Conservation (phyloP, 2,329 filamentous ascomycete genomes). For the Emmonsiellopsis sp. region DNA sequence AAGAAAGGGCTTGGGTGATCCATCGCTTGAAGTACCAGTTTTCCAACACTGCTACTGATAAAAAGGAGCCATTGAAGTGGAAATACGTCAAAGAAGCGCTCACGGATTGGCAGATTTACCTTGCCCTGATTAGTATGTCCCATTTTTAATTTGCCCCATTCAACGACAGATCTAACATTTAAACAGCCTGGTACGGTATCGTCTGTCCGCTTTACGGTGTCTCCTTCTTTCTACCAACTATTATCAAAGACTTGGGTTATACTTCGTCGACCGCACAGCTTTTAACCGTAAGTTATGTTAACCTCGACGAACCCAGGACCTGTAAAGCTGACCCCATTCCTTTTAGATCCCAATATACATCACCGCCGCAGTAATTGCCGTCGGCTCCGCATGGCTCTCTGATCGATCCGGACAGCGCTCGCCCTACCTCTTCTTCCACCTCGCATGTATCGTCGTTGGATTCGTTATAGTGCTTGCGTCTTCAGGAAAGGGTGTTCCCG, state of each 20-base stretch:
- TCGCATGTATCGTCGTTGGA: slow-evolving; percentile 46
- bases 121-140: slow-evolving; percentile 28
- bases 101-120: slow-evolving; percentile 33
- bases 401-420: slow-evolving; percentile 44
- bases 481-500: slow-evolving; percentile 25
- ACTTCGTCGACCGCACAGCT: slow-evolving; percentile 30
- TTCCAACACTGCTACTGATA: slow-evolving; percentile 17
- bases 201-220: slow-evolving; percentile 34
- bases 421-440: slow-evolving; percentile 48
- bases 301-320: not conserved
- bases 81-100: slow-evolving; percentile 32
- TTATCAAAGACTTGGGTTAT: slow-evolving; percentile 34
- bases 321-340: not conserved
- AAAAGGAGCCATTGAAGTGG: slow-evolving; percentile 25
- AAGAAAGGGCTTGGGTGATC: slow-evolving; percentile 31
- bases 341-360: slow-evolving; percentile 30
- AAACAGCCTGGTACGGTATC: slow-evolving; percentile 33
- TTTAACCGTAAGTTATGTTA: slow-evolving; percentile 21
- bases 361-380: slow-evolving; percentile 27
- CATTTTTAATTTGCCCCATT: not conserved
- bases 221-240: slow-evolving; percentile 31
- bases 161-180: not conserved
- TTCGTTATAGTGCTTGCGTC: slow-evolving; percentile 43
- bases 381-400: slow-evolving; percentile 45
- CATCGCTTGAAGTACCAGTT: slow-evolving; percentile 28